Conservation (phyloP, 768 basidiomycete species). For the Agaricus sinodeliciosus region DNA sequence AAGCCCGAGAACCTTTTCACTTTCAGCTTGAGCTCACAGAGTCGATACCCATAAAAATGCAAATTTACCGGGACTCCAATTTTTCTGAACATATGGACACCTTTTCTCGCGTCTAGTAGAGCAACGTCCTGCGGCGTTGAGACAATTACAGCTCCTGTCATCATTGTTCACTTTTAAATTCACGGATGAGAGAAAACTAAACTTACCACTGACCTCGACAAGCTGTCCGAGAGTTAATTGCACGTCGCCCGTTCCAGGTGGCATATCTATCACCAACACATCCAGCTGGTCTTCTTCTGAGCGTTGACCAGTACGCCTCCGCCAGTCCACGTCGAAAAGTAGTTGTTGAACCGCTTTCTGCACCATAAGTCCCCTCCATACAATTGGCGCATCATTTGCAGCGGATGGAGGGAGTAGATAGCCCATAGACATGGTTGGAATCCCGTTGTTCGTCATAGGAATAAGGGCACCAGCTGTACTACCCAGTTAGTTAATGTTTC, state of each 20-base stretch:
- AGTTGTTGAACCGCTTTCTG: constrained; percentile 97
- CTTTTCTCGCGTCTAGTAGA: constrained; percentile 85
- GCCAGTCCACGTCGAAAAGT: constrained; percentile 94
- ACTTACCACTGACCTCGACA: constrained; percentile 73
- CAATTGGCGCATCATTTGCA: constrained; percentile 57
- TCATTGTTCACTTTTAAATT: background rate
- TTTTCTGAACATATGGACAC: constrained; percentile 89
- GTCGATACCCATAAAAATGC: too few species aligned
- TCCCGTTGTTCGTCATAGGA: constrained; percentile 81
- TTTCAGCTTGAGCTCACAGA: background rate
- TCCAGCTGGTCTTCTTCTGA: constrained; percentile 54
- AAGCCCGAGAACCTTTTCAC: constrained; percentile 69
- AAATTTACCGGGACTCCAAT: constrained; percentile 73
- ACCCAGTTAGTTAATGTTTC: background rate
- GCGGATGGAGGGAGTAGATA: constrained; percentile 66
- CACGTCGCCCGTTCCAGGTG: constrained; percentile 96
- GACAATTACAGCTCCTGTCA: constrained; percentile 86
- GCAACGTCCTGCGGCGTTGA: constrained; percentile 96
- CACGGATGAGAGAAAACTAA: background rate
- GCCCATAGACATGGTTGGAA: constrained; percentile 97
- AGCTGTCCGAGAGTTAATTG: constrained; percentile 88
- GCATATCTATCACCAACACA: constrained; percentile 89
- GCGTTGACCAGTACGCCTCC: constrained; percentile 12
- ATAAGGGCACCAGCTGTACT: constrained; percentile 64
- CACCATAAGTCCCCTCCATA: constrained; percentile 98